Evolutionary conservation across 2,329 filamentous ascomycete species (phyloP), one percentile per base, ranked within the genome.

Genomic region (Coleophoma crateriformis): DNA sequence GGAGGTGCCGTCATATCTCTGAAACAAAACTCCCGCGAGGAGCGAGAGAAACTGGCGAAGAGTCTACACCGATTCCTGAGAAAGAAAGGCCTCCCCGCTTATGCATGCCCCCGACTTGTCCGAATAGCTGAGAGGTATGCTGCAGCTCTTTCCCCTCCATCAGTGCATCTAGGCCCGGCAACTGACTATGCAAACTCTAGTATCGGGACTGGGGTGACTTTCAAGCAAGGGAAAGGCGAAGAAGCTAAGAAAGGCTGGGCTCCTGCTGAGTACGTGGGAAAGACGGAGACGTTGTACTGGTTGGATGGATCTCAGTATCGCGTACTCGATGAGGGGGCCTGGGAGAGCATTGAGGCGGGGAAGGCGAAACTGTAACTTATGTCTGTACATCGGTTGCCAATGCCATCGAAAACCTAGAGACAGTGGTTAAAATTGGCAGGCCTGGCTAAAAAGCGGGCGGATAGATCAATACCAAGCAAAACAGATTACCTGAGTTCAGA

Each of bases 161-260:
- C 27, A 10, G 8, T 27, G 27, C 27, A 27, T 27, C 27, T 10
- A 27, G 27, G 8, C 27, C 27, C 3, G 3, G 27, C 8, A 27
- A 27, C 27, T 27, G 27, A 33, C 14, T 22, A 11, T 33, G 22
- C 27, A 5, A 14, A 27, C 33, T 38, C 22, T 42, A 60, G 54
- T 54, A 71, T 74, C 47, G 67, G 68, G 50, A 69, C 69, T 1
- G 70, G 70, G 41, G 72, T 70, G n/a, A 76, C 73, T 5, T 75
- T 76, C 62, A 76, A 76, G 54, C 72, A 76, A 54, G 68, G 70
- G 2, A 75, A 75, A 57, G 66, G 64, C 7, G 70, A 71, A 8
- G 53, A 75, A 22, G 58, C 67, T 22, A 71, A 70, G 54, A 70
- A 69, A 46, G 61, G 63, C 14, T 74, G 71, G 72, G 60, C 66